Evolutionary conservation across 2,329 filamentous ascomycete genomes (phyloP).

Genomic region (Apiospora hydei): DNA sequence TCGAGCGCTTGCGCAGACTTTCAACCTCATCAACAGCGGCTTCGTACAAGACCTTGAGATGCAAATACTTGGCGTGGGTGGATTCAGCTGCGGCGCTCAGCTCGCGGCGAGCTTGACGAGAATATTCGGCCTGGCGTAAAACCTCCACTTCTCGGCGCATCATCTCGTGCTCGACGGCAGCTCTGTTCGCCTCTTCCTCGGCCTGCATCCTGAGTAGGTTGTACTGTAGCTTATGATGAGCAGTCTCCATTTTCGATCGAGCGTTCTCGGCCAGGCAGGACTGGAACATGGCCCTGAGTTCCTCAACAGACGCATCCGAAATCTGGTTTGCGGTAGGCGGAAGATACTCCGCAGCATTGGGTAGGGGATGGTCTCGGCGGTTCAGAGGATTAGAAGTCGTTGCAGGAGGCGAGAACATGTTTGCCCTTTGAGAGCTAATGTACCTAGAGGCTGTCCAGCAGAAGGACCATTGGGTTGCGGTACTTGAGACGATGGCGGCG

Average conservation of each 20-base stretch:
- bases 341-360: conserved; percentile 49
- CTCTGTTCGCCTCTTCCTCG: conserved; percentile 83
- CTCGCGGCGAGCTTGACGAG: conserved; percentile 65
- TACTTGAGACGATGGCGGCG: conserved; percentile 62
- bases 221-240: conserved; percentile 91
- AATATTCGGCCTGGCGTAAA: conserved; percentile 76
- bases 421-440: conserved; percentile 53
- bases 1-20: conserved; percentile 68
- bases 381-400: conserved; percentile 48
- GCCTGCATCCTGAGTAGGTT: conserved; percentile 85
- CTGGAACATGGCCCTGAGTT: conserved; percentile 64
- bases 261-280: conserved; percentile 62
- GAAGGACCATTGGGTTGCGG: conserved; percentile 41
- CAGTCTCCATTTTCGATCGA: conserved; percentile 78
- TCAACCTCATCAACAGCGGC: conserved; percentile 71
- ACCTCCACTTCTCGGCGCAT: conserved; percentile 88
- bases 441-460: conserved; percentile 41
- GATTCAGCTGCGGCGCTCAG: conserved; percentile 60
- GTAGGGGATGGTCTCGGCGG: conserved; percentile 39
- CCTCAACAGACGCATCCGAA: conserved; percentile 59
- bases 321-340: conserved; percentile 59
- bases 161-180: conserved; percentile 91
- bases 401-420: conserved; percentile 61
- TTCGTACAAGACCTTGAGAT: conserved; percentile 73
- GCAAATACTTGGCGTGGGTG: conserved; percentile 60